Base-by-base conservation (phyloP, 2,329 filamentous ascomycete genomes). In the Talaromyces rugulosus region DNA sequence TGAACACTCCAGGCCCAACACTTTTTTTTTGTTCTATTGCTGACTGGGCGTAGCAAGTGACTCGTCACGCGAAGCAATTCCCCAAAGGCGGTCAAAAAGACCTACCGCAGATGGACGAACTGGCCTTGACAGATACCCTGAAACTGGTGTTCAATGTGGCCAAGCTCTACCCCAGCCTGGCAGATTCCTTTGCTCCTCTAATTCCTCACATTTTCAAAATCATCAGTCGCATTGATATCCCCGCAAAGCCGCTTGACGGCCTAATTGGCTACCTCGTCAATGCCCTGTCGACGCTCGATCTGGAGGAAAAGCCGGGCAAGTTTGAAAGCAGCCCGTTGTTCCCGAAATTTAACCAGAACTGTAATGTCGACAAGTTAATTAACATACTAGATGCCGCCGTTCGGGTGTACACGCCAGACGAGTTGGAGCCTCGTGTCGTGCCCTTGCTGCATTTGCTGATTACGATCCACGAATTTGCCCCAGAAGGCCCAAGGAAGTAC, bases 141-240 rank as follows among this genome's bases (percentile, higher is more conserved):
- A 97, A 96, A 71, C 82, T 98, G 47, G 78, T 96, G 58, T 98
- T 96, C 81, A 97, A 97, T 74, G 82, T 96, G 59, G 90, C 89
- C 1, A 88, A 93, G 68, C 87, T 88, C 69, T 89, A 88, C 69
- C 85, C 87, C 4, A 82, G 87, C 50, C 81, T 88, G 30, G 76
- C 79, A 4, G 73, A 80, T 0, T 77, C 81, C 0, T 96, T 97
- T 71, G 86, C 86, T 1, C 78, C 84, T 27, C 86, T 89, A 2
- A 83, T 96, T 50, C 83, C 87, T 11, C 82, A 87, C 63, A 85
- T 98, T 31, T 80, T 93, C 61, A 84, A 85, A 52, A 83, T 97
- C 18, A 80, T 98, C 16, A 75, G 76, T 33, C 83, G 83, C 65
- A 85, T 87, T 14, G 80, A 88, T 9, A 80, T 87, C 3, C 79